Evolutionary conservation across 1,284 basidiomycete genomes (phyloP).

Genomic region (Boletus subluridellus): DNA sequence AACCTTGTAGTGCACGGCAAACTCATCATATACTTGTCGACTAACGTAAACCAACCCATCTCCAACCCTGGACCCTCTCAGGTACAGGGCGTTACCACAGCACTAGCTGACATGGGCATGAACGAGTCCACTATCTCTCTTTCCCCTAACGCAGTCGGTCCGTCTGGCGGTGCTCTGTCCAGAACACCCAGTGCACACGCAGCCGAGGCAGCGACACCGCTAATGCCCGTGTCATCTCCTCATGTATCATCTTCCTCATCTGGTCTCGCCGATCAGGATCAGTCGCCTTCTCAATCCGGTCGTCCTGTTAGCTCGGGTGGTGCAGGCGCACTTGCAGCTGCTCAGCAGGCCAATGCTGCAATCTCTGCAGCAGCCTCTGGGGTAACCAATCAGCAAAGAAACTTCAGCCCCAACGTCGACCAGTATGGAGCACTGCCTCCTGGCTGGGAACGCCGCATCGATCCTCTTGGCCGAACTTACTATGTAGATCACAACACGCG

Average conservation of each 20-base stretch:
- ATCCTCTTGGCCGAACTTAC: slow-evolving; percentile 88
- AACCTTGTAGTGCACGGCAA: slow-evolving; percentile 88
- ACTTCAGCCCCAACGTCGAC: slow-evolving; percentile 84
- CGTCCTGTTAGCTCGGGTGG: slow-evolving; percentile 30
- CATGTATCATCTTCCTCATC: slow-evolving; percentile 34
- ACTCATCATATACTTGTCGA: slow-evolving; percentile 87
- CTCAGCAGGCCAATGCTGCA: slow-evolving; percentile 27
- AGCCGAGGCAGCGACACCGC: slow-evolving; percentile 38
- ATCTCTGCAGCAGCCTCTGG: slow-evolving; percentile 29
- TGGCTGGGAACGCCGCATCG: slow-evolving; percentile 91
- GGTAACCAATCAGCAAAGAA: slow-evolving; percentile 49
- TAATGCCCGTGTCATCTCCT: slow-evolving; percentile 38
- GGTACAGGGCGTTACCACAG: slow-evolving; percentile 51
- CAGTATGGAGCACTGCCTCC: slow-evolving; percentile 77
- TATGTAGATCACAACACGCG: slow-evolving; percentile 93
- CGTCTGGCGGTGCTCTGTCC: slow-evolving; percentile 42
- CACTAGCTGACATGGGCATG: slow-evolving; percentile 55
- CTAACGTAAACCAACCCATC: slow-evolving; percentile 73
- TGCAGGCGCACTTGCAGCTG: slow-evolving; percentile 5
- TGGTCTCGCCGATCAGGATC: slow-evolving; percentile 26
- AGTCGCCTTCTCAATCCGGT: slow-evolving; percentile 20
- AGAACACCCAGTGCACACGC: slow-evolving; percentile 56
- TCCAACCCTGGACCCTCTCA: slow-evolving; percentile 71
- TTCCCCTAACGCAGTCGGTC: slow-evolving; percentile 42
- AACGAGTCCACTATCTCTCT: slow-evolving; percentile 54